phyloP scores from a whole-genome alignment of 1,284 basidiomycete species.

The Takashimella koratensis region DNA sequence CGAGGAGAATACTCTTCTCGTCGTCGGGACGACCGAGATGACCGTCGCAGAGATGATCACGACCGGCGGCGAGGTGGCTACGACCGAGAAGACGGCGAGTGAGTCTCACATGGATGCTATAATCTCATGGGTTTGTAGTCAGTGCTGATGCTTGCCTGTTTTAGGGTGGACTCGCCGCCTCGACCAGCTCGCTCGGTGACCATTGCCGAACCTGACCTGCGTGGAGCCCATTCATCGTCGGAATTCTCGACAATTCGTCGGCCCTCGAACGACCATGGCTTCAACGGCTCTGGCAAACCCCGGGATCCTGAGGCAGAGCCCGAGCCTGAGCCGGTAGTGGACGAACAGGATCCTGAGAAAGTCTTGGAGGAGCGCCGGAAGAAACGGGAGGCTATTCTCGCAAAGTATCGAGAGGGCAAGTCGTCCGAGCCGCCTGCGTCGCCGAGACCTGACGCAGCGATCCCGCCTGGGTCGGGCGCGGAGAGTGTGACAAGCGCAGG shows the following conservation, averaged over 20 bases:
- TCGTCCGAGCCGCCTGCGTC: slow-evolving; percentile 9
- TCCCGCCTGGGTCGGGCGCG: slow-evolving; percentile 16
- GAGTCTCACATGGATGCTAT: slow-evolving; percentile 23
- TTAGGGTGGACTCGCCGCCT: slow-evolving; percentile 7
- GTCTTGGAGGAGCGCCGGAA: slow-evolving; percentile 72
- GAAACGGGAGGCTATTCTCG: slow-evolving; percentile 76
- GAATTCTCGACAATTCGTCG: slow-evolving; percentile 50
- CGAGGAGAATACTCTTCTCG: slow-evolving; percentile 12
- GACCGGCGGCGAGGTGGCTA: slow-evolving; percentile 4
- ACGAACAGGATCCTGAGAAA: slow-evolving; percentile 64
- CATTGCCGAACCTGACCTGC: slow-evolving; percentile 29
- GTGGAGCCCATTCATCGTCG: slow-evolving; percentile 81
- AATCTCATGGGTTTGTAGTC: too few species aligned
- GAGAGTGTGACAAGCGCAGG: slow-evolving; percentile 40
- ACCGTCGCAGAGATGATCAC: slow-evolving; percentile 28
- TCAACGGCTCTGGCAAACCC: slow-evolving; percentile 9
- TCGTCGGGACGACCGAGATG: slow-evolving; percentile 31
- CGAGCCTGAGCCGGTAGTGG: slow-evolving; percentile 46
- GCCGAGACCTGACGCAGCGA: not conserved
- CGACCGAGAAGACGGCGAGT: slow-evolving; percentile 42
- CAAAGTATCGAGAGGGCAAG: slow-evolving; percentile 58
- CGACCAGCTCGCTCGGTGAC: slow-evolving; percentile 48
- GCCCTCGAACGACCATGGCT: slow-evolving; percentile 49
- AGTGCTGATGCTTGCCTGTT: not conserved
- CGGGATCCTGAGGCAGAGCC: slow-evolving; percentile 53